phyloP scores from a whole-genome alignment of 305 asterid species.

The Nicotiana rustica region DNA sequence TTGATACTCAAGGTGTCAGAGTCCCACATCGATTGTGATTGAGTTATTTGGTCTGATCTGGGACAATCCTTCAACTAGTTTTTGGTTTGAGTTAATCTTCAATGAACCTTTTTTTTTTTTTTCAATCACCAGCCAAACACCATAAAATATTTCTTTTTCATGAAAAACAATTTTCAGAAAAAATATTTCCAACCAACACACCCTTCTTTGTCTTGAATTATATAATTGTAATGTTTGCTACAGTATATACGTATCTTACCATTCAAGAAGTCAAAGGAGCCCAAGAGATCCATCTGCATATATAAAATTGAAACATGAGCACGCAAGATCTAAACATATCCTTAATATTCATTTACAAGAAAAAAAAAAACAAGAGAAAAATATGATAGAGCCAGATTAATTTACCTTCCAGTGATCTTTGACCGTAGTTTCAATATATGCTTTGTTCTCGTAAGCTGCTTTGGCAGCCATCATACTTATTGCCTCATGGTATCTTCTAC shows the following conservation, averaged over 20 bases:
- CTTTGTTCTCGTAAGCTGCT: conserved; percentile 65
- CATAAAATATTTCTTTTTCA: too few relatives aligned
- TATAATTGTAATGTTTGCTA: neutral
- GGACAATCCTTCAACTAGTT: too few relatives aligned
- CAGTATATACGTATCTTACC: conserved; percentile 50
- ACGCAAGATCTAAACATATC: neutral
- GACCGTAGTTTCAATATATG: conserved; percentile 46
- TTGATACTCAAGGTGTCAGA: neutral
- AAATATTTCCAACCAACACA: too few relatives aligned
- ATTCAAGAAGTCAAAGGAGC: conserved; percentile 54
- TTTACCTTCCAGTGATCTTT: conserved; percentile 64
- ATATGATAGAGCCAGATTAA: neutral
- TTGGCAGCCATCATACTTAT: conserved; percentile 68
- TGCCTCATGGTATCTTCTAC: conserved; percentile 44
- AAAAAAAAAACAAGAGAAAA: neutral
- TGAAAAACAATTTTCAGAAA: too few relatives aligned
- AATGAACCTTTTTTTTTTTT: too few relatives aligned
- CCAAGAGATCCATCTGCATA: conserved; percentile 68
- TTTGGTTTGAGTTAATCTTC: too few relatives aligned
- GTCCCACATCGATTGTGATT: neutral
- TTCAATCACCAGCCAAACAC: too few relatives aligned
- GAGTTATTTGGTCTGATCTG: neutral
- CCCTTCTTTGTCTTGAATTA: too few relatives aligned
- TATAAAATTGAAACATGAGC: neutral
- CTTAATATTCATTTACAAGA: neutral